These are phyloP conservation scores for Penicillium sp. DNA, from an alignment of 2,329 filamentous ascomycete species.

Conservation along the genomic window DNA sequence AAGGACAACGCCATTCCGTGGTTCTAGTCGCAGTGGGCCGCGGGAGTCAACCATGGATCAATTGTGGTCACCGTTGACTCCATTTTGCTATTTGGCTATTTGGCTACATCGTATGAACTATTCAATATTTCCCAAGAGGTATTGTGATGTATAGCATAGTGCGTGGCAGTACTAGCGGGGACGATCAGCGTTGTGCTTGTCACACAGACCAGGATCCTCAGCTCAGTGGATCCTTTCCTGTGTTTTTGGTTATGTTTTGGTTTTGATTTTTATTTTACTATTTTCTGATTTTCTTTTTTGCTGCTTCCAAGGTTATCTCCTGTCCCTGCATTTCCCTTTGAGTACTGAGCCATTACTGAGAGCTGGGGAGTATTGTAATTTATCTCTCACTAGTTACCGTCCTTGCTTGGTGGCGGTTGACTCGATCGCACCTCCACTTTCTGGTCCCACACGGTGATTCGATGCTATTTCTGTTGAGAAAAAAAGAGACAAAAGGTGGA, in stretches of 20 bases:
- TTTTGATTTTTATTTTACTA: conserved; percentile 1
- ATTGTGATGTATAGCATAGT: background rate
- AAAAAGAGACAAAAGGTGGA: conserved; percentile 11
- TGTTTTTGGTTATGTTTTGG: conserved; percentile 14
- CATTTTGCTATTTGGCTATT: no score
- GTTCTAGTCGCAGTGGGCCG: background rate
- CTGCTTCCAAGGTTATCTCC: background rate
- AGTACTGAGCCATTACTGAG: background rate
- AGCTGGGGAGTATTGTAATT: background rate
- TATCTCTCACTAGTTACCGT: background rate
- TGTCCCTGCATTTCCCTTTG: background rate
- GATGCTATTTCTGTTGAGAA: conserved; percentile 24
- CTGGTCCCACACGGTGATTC: conserved; percentile 11
- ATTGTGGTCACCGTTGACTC: no score
- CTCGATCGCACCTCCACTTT: conserved; percentile 21
- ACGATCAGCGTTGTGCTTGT: conserved; percentile 23
- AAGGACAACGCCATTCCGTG: background rate
- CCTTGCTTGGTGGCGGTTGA: conserved; percentile 23
- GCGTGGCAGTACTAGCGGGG: conserved; percentile 17
- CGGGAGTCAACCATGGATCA: background rate
- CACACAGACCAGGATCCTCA: conserved; percentile 28
- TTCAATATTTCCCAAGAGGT: no score
- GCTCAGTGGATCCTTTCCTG: conserved; percentile 22
- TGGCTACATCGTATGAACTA: no score
- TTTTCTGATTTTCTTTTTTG: background rate